Percentiles rank a stretch among this genome's conserved stretches.
Conservation (phyloP, 2,329 filamentous ascomycete genomes). For the Fusarium nisikadoi region DNA sequence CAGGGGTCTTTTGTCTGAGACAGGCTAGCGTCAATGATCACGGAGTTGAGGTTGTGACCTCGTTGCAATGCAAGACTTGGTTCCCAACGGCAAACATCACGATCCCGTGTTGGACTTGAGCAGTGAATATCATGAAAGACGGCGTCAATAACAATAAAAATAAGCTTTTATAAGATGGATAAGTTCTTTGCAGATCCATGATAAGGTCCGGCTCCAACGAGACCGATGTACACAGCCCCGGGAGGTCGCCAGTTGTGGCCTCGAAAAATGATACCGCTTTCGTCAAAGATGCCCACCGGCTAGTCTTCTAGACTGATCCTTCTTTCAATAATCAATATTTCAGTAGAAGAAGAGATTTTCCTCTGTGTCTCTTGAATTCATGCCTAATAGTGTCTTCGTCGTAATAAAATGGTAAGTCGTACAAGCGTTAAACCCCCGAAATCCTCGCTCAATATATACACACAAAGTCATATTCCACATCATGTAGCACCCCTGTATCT, state of each 20-base stretch:
- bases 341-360: background rate
- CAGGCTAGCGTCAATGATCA: no score
- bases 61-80: background rate
- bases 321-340: background rate
- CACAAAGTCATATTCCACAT: background rate
- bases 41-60: background rate
- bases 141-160: background rate
- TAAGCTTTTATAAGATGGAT: background rate
- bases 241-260: background rate
- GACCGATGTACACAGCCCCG: background rate
- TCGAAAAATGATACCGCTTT: constrained; percentile 28
- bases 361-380: background rate
- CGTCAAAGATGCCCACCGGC: constrained; percentile 6
- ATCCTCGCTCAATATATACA: constrained; percentile 4
- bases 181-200: background rate
- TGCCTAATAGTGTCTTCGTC: background rate
- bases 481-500: background rate
- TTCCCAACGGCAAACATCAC: background rate
- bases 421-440: constrained; percentile 7
- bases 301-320: background rate
- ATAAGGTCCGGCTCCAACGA: background rate
- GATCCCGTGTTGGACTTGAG: background rate
- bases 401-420: constrained; percentile 18
- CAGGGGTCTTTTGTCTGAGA: background rate
- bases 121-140: background rate